Conservation (phyloP, 2,329 filamentous ascomycete species). For the Aspergillus sp. region DNA sequence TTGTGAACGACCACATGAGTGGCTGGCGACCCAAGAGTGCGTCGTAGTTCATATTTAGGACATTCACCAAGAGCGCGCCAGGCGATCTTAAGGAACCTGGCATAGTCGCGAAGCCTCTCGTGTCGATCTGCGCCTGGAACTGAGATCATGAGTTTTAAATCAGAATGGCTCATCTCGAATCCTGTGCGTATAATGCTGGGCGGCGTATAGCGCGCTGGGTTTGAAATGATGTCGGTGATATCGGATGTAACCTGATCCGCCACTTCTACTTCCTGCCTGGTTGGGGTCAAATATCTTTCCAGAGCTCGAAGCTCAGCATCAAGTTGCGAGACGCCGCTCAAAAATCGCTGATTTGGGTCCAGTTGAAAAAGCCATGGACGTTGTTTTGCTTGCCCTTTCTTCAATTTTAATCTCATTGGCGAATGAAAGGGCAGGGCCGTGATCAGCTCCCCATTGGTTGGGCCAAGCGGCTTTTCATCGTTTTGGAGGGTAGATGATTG, state of each 20-base stretch:
- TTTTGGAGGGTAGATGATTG: background rate
- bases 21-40: conserved; percentile 24
- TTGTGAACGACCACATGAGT: conserved; percentile 43
- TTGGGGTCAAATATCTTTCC: conserved; percentile 46
- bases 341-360: conserved; percentile 2
- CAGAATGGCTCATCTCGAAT: conserved; percentile 53
- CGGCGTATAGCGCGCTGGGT: conserved; percentile 40
- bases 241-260: conserved; percentile 28
- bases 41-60: conserved; percentile 22
- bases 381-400: conserved; percentile 18
- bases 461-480: background rate
- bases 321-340: conserved; percentile 32
- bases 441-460: background rate
- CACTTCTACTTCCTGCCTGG: conserved; percentile 39
- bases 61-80: conserved; percentile 21
- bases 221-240: conserved; percentile 29
- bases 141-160: conserved; percentile 53
- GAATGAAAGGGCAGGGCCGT: background rate
- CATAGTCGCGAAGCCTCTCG: conserved; percentile 26
- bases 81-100: conserved; percentile 24
- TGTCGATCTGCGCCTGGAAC: conserved; percentile 33
- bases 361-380: conserved; percentile 37
- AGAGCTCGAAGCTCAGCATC: conserved; percentile 50
- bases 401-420: background rate
- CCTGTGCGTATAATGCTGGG: conserved; percentile 56